A percentile compares a stretch with the other conserved stretches of the same genome.
phyloP scores from a whole-genome alignment of 2,329 filamentous ascomycete species.

The Ceratocystis variospora region DNA sequence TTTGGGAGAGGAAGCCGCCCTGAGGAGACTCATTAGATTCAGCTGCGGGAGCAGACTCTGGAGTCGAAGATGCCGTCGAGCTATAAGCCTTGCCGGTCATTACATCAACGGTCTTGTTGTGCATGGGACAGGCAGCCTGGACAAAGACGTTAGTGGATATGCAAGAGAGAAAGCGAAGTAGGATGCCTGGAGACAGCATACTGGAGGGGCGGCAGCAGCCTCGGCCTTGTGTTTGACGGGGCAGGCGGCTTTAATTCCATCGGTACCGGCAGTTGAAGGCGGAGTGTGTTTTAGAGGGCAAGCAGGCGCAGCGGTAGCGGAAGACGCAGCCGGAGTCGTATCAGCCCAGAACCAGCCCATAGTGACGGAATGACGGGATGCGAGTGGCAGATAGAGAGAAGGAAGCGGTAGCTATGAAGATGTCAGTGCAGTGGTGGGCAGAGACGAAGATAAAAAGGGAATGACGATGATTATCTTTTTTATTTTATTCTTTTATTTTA shows the following conservation, averaged over 20 bases:
- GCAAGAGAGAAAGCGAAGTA: background rate
- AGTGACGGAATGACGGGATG: constrained; percentile 18
- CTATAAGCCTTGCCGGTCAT: constrained; percentile 26
- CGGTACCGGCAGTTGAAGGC: background rate
- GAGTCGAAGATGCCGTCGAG: constrained; percentile 22
- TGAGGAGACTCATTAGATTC: constrained; percentile 27
- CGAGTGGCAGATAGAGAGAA: constrained; percentile 11
- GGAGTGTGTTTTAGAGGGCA: constrained; percentile 15
- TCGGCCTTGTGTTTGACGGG: constrained; percentile 11
- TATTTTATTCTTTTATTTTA: background rate
- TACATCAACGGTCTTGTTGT: constrained; percentile 38
- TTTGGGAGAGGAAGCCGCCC: constrained; percentile 38
- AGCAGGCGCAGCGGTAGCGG: constrained; percentile 3
- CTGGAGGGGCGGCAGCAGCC: constrained; percentile 13
- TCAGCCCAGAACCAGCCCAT: constrained; percentile 57
- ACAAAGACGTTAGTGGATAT: background rate
- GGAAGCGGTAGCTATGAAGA: constrained; percentile 4
- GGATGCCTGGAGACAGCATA: background rate
- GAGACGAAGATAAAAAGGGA: background rate
- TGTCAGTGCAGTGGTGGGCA: background rate
- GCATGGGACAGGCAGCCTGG: constrained; percentile 45
- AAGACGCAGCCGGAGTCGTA: constrained; percentile 26
- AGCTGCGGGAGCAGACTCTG: constrained; percentile 34
- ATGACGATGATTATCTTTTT: constrained; percentile 9
- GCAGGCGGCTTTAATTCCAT: constrained; percentile 5